Conservation (phyloP, 1,139 yeast genomes). For the Saccharomyces pastorianus region DNA sequence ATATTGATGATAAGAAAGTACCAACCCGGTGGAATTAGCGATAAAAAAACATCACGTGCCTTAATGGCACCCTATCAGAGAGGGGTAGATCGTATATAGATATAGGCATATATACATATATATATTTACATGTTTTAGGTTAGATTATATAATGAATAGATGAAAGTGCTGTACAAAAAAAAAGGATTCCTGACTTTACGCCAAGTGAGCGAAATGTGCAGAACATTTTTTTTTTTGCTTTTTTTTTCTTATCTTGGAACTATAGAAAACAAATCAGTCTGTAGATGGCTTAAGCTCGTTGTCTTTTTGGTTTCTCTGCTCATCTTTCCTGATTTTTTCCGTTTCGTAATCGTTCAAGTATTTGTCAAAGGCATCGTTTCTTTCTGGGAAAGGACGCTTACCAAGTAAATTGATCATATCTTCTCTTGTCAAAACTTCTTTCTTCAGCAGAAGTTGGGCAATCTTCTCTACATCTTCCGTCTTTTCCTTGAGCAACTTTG, state of each 20-base stretch:
- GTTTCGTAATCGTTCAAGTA: slow-evolving; percentile 44
- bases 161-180: background rate
- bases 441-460: slow-evolving; percentile 57
- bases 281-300: background rate
- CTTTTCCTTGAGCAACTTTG: slow-evolving; percentile 47
- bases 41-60: background rate
- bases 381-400: slow-evolving; percentile 68
- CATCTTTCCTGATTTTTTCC: slow-evolving; percentile 17
- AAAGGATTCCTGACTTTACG: background rate
- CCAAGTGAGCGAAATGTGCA: background rate
- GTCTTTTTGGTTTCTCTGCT: slow-evolving; percentile 8
- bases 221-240: background rate
- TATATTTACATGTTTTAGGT: background rate
- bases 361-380: slow-evolving; percentile 74
- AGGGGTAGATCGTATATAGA: background rate
- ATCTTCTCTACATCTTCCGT: slow-evolving; percentile 56
- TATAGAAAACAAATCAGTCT: background rate
- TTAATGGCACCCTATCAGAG: background rate
- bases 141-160: background rate
- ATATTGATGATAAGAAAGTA: background rate
- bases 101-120: background rate
- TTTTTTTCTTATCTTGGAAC: background rate
- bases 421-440: slow-evolving; percentile 72
- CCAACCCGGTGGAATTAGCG: background rate
- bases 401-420: slow-evolving; percentile 72